Evolutionary conservation across 2,329 filamentous ascomycete species (phyloP).

Genomic region (Scedosporium boydii): DNA sequence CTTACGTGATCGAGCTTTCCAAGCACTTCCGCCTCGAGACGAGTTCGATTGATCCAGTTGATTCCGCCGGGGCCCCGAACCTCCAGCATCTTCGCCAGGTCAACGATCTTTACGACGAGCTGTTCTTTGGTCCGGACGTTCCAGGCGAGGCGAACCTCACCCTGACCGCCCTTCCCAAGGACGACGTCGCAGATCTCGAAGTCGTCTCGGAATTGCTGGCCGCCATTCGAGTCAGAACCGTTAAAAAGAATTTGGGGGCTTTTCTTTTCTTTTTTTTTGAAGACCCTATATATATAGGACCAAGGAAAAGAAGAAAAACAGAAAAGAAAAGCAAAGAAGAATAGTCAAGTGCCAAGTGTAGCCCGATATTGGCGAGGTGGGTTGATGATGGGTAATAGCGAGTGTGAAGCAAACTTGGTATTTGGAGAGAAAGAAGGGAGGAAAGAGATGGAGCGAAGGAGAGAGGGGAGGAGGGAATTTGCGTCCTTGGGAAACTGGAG

Average conservation of each 20-base stretch:
- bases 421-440: too few relatives aligned
- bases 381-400: too few relatives aligned
- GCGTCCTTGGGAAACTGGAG: not conserved
- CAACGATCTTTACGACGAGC: constrained; percentile 1
- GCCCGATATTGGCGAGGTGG: too few relatives aligned
- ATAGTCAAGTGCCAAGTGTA: too few relatives aligned
- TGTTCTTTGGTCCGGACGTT: constrained; percentile 2
- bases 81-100: not conserved
- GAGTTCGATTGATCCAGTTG: not conserved
- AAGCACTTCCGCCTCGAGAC: constrained; percentile 4
- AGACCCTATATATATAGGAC: not conserved
- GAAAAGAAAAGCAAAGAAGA: not conserved
- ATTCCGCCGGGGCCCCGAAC: not conserved
- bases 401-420: too few relatives aligned
- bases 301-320: not conserved
- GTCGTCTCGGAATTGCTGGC: constrained; percentile 3
- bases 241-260: too few relatives aligned
- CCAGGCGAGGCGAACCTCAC: constrained; percentile 4
- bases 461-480: not conserved
- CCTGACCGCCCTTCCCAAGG: constrained; percentile 5
- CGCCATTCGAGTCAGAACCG: not conserved
- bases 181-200: constrained; percentile 4
- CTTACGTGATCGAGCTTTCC: constrained; percentile 6
- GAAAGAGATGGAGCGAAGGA: not conserved
- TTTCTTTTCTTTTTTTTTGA: too few relatives aligned